Conservation (phyloP, 1,139 yeast genomes). For the Suhomyces yuchorum region DNA sequence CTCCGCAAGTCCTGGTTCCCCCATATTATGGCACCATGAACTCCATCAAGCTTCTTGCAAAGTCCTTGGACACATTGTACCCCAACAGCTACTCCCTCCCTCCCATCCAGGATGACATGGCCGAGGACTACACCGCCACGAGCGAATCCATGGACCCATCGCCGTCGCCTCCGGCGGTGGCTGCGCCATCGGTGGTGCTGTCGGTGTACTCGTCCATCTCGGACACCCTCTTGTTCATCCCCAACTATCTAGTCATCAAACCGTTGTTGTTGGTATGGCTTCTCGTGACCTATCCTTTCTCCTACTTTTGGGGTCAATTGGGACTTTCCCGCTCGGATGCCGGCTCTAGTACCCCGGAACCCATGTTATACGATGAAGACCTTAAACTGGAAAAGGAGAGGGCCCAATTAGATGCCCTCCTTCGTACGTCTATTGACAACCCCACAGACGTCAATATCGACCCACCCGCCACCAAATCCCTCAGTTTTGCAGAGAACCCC, state of each 20-base stretch:
- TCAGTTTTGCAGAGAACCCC: slow-evolving; percentile 11
- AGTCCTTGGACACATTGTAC: slow-evolving; percentile 38
- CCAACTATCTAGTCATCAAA: slow-evolving; percentile 42
- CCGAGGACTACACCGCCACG: slow-evolving; percentile 17
- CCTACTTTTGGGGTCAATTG: slow-evolving; percentile 32
- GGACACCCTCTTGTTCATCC: slow-evolving; percentile 37
- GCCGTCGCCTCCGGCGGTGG: neutral
- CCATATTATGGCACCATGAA: slow-evolving; percentile 30
- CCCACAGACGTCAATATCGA: neutral
- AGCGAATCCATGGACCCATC: slow-evolving; percentile 8
- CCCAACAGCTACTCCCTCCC: slow-evolving; percentile 20
- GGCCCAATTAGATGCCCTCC: slow-evolving; percentile 5
- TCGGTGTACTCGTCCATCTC: neutral
- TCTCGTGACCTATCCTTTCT: slow-evolving; percentile 51
- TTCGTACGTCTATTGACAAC: slow-evolving; percentile 9
- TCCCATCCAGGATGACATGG: slow-evolving; percentile 13
- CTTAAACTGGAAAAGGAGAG: slow-evolving; percentile 9
- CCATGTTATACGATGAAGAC: slow-evolving; percentile 5
- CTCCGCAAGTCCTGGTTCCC: neutral
- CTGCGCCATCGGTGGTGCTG: neutral
- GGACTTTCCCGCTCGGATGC: slow-evolving; percentile 15
- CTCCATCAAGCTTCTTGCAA: slow-evolving; percentile 40
- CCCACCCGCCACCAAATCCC: slow-evolving; percentile 1
- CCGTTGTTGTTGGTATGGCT: slow-evolving; percentile 50
- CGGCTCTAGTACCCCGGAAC: neutral